Evolutionary conservation across 495 filamentous ascomycete genomes (phyloP), one percentile per base, ranked within the genome.

Genomic region (Penicillium egyptiacum): DNA sequence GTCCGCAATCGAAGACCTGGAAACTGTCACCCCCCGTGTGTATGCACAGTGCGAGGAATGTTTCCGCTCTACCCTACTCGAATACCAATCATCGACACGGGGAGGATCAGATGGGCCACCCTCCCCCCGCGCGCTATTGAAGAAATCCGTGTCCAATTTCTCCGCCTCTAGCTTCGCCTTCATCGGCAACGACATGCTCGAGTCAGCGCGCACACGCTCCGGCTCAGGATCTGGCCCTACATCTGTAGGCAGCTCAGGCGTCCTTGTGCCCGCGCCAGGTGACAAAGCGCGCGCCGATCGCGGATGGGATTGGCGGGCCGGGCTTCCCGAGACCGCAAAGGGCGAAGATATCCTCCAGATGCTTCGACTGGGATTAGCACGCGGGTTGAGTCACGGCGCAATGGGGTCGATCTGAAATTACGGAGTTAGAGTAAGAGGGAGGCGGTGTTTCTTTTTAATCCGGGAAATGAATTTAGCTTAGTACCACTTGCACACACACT

Each of bases 301-400:
- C 50, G 87, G 87, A 1, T 96, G 92, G 92, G 92, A 97, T 73
- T 97, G 92, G 92, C 74, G 92, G 59, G 76, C 73, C 6, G 83
- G 82, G 11, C 69, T 93, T 50, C 65, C 75, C 12, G 82, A 81
- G 43, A 73, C 76, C 28, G 79, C 77, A 11, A 83, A 63, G 50
- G 89, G 83, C 0, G 75, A 81, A 61, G 88, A 92, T 63, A 74
- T 96, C 2, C 72, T 96, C 39, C 73, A 78, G 53, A 77, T 89
- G 63, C 62, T 96, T 75, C 81, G 92, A 64, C 65, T 88, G 55
- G 89, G 88, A 22, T 64, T 96, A 64, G 88, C 90, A 14, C 82
- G 79, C 62, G 90, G 71, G n/a, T 64, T 78, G 69, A 74, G 71
- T 52, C 61, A 66, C 16, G 66, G 70, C 28, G 71, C 67, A 2